These are phyloP conservation scores for Mortierella sp. DNA, from an alignment of 371 early-diverging fungal genomes.

Conservation along the genomic window DNA sequence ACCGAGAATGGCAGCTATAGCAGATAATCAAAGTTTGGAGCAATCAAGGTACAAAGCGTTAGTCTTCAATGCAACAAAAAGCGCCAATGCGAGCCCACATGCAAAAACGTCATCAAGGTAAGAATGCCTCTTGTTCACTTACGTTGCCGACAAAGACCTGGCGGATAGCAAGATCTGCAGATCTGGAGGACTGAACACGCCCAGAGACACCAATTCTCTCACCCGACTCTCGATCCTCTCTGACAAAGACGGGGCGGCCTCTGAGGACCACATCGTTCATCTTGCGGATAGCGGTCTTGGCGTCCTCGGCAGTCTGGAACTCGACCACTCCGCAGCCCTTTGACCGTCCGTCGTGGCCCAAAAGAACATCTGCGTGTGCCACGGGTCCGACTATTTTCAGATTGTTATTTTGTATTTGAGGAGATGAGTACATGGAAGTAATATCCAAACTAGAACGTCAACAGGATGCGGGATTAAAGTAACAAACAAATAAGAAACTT, in stretches of 20 bases:
- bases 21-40: background rate
- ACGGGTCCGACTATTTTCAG: slow-evolving; percentile 43
- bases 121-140: slow-evolving; percentile 7
- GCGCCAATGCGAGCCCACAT: background rate
- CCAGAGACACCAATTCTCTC: slow-evolving; percentile 61
- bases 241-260: slow-evolving; percentile 85
- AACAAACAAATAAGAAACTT: slow-evolving; percentile 8
- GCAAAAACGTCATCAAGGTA: background rate
- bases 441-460: background rate
- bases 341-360: slow-evolving; percentile 52
- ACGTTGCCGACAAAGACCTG: slow-evolving; percentile 81
- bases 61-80: too few species aligned
- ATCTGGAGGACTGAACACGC: slow-evolving; percentile 24
- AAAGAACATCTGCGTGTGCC: slow-evolving; percentile 51
- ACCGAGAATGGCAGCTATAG: slow-evolving; percentile 78
- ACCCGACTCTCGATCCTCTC: slow-evolving; percentile 79
- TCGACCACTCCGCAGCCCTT: slow-evolving; percentile 81
- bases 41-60: background rate
- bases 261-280: slow-evolving; percentile 80
- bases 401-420: background rate
- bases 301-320: slow-evolving; percentile 83
- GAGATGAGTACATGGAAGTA: background rate
- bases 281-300: slow-evolving; percentile 82
- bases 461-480: background rate
- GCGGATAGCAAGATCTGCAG: slow-evolving; percentile 58